Evolutionary conservation across 768 basidiomycete species (phyloP), one percentile per base, ranked within the genome.

Genomic region (Kwoniella botswanensis): DNA sequence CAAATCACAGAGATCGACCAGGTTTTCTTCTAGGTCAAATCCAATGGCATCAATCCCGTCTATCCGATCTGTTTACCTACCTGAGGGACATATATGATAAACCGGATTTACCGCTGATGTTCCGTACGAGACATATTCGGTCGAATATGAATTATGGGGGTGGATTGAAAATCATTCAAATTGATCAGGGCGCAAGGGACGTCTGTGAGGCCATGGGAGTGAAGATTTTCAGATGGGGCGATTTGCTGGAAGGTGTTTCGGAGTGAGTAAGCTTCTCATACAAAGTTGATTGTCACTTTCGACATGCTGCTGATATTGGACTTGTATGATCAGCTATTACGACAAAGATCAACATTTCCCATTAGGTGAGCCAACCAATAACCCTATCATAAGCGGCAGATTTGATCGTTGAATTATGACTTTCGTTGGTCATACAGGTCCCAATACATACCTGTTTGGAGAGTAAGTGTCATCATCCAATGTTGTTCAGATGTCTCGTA

Each of bases 301-400:
- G 35, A 35, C 35, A 35, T 35, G 35, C 35, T 35, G 6, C 35
- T 35, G 64, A 42, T 61, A 44, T 0, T 71, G 65, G 65, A 50
- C 63, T 18, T 50, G 57, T n/a, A 70, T 59, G 46, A 12, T 61
- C 22, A 55, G 55, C 26, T 75, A 71, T 54, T 67, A 73, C 44
- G 74, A 76, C 50, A 65, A 73, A 22, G 74, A 76, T 58, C 74
- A 76, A 56, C 74, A 76, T 55, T 76, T 70, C 50, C 42, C 59
- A 15, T 60, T 68, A 13, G 67, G 67, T 68, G 11, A 43, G 50
- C 35, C 13, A 24, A 13, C 13, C 26, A 26, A 29, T 10, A 18
- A 0, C 15, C 12, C 26, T 9, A 11, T 5, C 2, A 2, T 35
- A 35, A 35, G 6, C 35, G 4, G 35, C 7, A 35, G 35, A 35